Evolutionary conservation across 2,329 filamentous ascomycete species (phyloP).

Genomic region (Talaromyces islandicus): DNA sequence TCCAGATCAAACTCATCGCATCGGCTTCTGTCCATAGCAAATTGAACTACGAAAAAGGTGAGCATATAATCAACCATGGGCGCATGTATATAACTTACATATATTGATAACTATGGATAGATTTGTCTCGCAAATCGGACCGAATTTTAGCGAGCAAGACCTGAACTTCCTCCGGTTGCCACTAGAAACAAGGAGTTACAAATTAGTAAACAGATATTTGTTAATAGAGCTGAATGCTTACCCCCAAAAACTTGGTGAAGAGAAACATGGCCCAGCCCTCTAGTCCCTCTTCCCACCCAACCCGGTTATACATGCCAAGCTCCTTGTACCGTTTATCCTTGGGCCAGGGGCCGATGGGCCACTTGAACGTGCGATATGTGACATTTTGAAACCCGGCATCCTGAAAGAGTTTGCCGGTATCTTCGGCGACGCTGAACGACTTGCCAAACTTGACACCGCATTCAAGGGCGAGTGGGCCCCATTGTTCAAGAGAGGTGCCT

Average conservation of each 20-base stretch:
- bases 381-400: slow-evolving; percentile 2
- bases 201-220: neutral
- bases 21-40: slow-evolving; percentile 2
- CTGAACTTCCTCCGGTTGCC: neutral
- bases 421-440: neutral
- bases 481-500: neutral
- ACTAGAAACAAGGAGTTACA: neutral
- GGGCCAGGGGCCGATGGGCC: neutral
- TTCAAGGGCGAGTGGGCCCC: neutral
- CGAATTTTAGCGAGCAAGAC: neutral
- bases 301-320: neutral
- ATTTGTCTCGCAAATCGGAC: neutral
- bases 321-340: neutral
- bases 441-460: neutral
- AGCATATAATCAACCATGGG: neutral
- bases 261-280: slow-evolving; percentile 3
- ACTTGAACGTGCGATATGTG: slow-evolving; percentile 1
- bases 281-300: slow-evolving; percentile 2
- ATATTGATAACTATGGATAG: neutral
- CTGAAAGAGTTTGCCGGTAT: neutral
- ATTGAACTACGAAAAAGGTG: neutral
- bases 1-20: neutral
- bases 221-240: neutral
- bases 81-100: neutral
- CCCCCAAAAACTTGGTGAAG: slow-evolving; percentile 3